These are phyloP conservation scores for Camelina neglecta DNA, from an alignment of 345 rosid species.

Conservation along the genomic window DNA sequence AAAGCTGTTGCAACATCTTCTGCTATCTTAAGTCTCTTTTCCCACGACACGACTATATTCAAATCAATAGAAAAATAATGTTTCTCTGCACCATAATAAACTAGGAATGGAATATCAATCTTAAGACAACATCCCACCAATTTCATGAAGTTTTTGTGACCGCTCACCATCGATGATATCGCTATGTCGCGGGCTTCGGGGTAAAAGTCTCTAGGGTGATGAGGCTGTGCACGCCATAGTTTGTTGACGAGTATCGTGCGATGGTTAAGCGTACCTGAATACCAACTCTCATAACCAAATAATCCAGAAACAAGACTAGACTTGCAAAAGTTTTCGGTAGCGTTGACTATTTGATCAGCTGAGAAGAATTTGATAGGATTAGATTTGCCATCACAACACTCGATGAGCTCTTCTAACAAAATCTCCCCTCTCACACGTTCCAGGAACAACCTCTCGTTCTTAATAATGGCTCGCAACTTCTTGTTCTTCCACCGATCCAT, in stretches of 20 bases:
- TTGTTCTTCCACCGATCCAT: too few relatives aligned
- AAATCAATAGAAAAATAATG: too few relatives aligned
- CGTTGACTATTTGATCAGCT: not conserved
- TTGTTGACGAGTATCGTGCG: too few relatives aligned
- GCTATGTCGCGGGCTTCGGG: not conserved
- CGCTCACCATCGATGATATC: constrained; percentile 20
- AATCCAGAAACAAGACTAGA: too few relatives aligned
- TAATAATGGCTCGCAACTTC: not conserved
- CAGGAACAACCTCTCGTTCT: not conserved
- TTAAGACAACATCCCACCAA: constrained; percentile 9
- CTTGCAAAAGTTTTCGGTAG: too few relatives aligned
- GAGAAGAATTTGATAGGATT: constrained; percentile 8
- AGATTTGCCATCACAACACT: constrained; percentile 2
- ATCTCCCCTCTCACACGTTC: not conserved
- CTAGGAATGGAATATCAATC: not conserved
- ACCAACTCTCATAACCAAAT: too few relatives aligned
- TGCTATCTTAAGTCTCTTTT: not conserved
- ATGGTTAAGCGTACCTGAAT: too few relatives aligned
- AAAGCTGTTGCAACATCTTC: constrained; percentile 1
- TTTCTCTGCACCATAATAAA: too few relatives aligned
- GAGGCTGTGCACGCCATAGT: too few relatives aligned
- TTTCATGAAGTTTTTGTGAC: constrained; percentile 15
- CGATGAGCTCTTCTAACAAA: not conserved
- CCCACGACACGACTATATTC: too few relatives aligned
- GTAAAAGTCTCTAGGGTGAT: too few relatives aligned